phyloP scores from a whole-genome alignment of 129 eudicot genomes.

The Heracleum sosnowskyi region DNA sequence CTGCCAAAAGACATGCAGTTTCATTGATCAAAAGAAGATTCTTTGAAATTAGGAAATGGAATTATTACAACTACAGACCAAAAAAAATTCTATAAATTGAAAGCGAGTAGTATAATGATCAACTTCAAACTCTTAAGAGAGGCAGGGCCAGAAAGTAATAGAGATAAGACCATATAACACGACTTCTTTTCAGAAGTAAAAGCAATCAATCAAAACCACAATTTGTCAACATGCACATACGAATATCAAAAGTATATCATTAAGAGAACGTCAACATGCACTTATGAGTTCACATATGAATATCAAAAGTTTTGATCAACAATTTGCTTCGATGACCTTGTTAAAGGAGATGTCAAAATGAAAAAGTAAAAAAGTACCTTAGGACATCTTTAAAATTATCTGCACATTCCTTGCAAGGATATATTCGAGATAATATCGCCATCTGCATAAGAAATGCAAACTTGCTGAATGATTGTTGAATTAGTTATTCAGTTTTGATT shows the following conservation, averaged over 20 bases:
- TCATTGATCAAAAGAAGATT: not conserved
- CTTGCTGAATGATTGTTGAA: not conserved
- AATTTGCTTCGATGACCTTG: not conserved
- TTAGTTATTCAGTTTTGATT: not conserved
- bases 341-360: not conserved
- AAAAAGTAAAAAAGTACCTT: constrained; percentile 34
- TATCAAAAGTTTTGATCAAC: not conserved
- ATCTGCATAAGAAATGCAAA: constrained; percentile 42
- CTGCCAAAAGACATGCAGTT: constrained; percentile 32
- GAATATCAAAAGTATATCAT: not conserved
- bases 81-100: too few relatives aligned
- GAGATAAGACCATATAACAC: not conserved
- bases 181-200: not conserved
- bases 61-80: too few relatives aligned
- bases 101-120: not conserved
- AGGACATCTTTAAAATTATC: constrained; percentile 95
- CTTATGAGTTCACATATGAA: not conserved
- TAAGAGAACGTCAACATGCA: not conserved
- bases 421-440: constrained; percentile 91
- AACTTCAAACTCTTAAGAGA: too few relatives aligned
- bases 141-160: not conserved
- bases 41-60: not conserved
- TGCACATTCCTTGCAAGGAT: constrained; percentile 97
- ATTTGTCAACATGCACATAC: not conserved
- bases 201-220: too few relatives aligned